Percentiles rank a stretch among this genome's conserved stretches.
phyloP scores from a whole-genome alignment of 331 rosid genomes.

The Acacia pycnantha region DNA sequence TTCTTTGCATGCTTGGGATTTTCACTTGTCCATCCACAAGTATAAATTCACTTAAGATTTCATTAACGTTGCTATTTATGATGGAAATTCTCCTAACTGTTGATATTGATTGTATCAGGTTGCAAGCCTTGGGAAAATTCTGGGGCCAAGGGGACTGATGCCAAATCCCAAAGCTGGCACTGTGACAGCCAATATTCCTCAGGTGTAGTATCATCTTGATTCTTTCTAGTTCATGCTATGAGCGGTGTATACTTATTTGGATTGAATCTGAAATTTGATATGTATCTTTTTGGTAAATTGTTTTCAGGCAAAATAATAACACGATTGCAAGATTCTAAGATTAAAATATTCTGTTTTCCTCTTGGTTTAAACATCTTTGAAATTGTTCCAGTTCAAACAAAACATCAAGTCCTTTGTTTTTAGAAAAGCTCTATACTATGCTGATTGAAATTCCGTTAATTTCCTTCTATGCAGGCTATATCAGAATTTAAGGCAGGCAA shows the following conservation, averaged over 20 bases:
- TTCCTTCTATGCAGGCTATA: conserved; percentile 64
- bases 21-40: not conserved
- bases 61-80: not conserved
- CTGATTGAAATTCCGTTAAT: not conserved
- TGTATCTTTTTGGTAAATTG: not conserved
- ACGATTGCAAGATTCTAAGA: not conserved
- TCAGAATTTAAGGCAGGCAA: conserved; percentile 96
- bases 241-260: not conserved
- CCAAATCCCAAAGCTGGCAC: conserved; percentile 87
- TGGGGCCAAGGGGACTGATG: conserved; percentile 80
- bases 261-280: not conserved
- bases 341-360: not conserved
- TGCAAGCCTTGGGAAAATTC: conserved; percentile 76
- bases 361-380: not conserved
- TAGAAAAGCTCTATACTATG: not conserved
- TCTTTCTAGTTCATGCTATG: not conserved
- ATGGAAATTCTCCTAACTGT: not conserved
- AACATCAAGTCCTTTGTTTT: not conserved
- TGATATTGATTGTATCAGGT: conserved; percentile 44
- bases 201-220: conserved; percentile 35
- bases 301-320: not conserved
- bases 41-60: not conserved
- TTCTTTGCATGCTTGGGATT: not conserved
- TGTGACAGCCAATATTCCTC: conserved; percentile 69
- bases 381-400: not conserved